phyloP scores from a whole-genome alignment of 2,329 filamentous ascomycete genomes.

The Pseudogymnoascus sp. region DNA sequence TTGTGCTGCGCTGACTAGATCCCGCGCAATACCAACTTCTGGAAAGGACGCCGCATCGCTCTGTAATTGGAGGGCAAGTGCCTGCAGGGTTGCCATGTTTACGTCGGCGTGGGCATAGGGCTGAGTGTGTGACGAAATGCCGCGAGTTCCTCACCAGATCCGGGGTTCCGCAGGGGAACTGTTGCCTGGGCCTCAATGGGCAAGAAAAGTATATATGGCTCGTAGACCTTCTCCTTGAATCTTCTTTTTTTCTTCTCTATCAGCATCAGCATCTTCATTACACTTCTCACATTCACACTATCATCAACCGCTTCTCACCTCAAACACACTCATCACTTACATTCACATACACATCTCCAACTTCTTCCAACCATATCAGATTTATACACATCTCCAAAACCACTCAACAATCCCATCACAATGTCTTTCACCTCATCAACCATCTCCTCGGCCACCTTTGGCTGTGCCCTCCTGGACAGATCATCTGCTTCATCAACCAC shows the following conservation, averaged over 20 bases:
- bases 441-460: background rate
- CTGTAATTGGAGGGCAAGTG: background rate
- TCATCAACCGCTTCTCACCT: background rate
- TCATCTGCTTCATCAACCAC: background rate
- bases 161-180: background rate
- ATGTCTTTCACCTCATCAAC: constrained; percentile 5
- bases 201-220: constrained; percentile 4
- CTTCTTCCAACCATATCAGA: background rate
- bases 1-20: constrained; percentile 6
- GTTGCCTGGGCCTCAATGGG: background rate
- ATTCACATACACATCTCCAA: background rate
- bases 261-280: constrained; percentile 7
- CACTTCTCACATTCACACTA: background rate
- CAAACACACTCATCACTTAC: background rate
- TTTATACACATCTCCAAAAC: background rate
- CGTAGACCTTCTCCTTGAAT: background rate
- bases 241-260: constrained; percentile 4
- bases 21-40: background rate
- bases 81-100: constrained; percentile 8
- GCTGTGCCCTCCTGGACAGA: background rate
- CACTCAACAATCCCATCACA: background rate
- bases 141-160: background rate
- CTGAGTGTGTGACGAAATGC: constrained; percentile 7
- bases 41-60: background rate
- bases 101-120: constrained; percentile 6